Evolutionary conservation across 805 yeast species (phyloP).

Genomic region (Yarrowia sp.): DNA sequence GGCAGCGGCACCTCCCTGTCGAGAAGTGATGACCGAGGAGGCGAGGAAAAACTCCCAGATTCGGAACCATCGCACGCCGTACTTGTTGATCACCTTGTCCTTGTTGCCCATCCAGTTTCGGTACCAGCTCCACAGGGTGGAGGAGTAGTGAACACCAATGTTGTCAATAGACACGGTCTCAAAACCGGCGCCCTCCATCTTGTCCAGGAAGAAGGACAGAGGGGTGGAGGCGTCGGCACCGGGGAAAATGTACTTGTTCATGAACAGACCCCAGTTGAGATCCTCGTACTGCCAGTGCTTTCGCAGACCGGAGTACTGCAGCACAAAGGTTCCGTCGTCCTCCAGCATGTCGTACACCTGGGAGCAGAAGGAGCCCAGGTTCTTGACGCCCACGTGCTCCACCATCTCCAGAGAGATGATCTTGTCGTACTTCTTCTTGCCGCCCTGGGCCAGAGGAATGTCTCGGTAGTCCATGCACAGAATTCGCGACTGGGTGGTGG

Average conservation of each 20-base stretch:
- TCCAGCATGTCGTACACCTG: slow-evolving; percentile 88
- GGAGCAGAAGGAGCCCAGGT: slow-evolving; percentile 72
- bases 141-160: slow-evolving; percentile 91
- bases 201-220: slow-evolving; percentile 76
- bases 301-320: slow-evolving; percentile 90
- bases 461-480: slow-evolving; percentile 90
- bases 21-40: slow-evolving; percentile 78
- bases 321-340: slow-evolving; percentile 86
- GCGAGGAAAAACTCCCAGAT: slow-evolving; percentile 94
- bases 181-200: slow-evolving; percentile 83
- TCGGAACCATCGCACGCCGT: slow-evolving; percentile 89
- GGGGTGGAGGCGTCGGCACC: slow-evolving; percentile 98
- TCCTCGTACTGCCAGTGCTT: slow-evolving; percentile 96
- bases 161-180: slow-evolving; percentile 84
- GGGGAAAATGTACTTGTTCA: slow-evolving; percentile 96
- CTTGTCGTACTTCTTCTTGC: slow-evolving; percentile 68
- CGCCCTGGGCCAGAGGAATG: slow-evolving; percentile 73
- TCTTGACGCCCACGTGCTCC: slow-evolving; percentile 93
- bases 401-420: slow-evolving; percentile 95
- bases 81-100: slow-evolving; percentile 75
- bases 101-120: slow-evolving; percentile 89
- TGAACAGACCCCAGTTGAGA: slow-evolving; percentile 90
- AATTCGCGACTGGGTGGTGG: slow-evolving; percentile 72
- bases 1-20: slow-evolving; percentile 94
- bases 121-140: slow-evolving; percentile 93